phyloP scores from a whole-genome alignment of 805 yeast genomes.

The Brettanomyces sp. region DNA sequence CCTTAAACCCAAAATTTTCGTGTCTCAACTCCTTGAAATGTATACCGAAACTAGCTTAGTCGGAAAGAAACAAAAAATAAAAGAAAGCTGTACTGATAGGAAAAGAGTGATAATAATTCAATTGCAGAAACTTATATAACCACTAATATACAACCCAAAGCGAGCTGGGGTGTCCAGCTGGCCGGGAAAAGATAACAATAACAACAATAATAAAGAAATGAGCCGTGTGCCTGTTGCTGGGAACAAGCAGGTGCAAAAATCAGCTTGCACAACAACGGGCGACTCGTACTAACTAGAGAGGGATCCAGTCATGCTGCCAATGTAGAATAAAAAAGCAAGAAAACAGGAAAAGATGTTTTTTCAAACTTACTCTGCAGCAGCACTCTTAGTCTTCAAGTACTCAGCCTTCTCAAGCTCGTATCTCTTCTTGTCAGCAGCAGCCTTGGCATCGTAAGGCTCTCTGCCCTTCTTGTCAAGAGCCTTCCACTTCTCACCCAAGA shows the following conservation, averaged over 20 bases:
- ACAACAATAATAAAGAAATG: neutral
- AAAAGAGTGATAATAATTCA: too few relatives aligned
- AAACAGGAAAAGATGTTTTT: neutral
- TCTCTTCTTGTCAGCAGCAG: conserved; percentile 94
- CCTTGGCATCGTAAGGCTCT: conserved; percentile 85
- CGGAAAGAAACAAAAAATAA: neutral
- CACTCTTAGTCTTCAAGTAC: conserved; percentile 34
- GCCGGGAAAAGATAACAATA: neutral
- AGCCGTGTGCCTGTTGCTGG: neutral
- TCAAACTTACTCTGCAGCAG: neutral
- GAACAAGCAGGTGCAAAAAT: neutral
- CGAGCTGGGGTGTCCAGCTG: neutral
- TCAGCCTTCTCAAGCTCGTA: conserved; percentile 94
- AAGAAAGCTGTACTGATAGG: too few relatives aligned
- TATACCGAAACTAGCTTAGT: neutral
- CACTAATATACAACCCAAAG: conserved; percentile 1
- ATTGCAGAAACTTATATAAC: neutral
- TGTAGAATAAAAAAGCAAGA: neutral
- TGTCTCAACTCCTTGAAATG: too few relatives aligned
- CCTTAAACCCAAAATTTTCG: too few relatives aligned
- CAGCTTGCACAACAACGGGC: neutral
- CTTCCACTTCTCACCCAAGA: conserved; percentile 96
- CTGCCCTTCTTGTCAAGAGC: conserved; percentile 75
- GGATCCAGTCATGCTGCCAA: too few relatives aligned
- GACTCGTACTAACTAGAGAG: neutral